phyloP scores from a whole-genome alignment of 352 stramenopile species.

The Aphanomyces invadans region DNA sequence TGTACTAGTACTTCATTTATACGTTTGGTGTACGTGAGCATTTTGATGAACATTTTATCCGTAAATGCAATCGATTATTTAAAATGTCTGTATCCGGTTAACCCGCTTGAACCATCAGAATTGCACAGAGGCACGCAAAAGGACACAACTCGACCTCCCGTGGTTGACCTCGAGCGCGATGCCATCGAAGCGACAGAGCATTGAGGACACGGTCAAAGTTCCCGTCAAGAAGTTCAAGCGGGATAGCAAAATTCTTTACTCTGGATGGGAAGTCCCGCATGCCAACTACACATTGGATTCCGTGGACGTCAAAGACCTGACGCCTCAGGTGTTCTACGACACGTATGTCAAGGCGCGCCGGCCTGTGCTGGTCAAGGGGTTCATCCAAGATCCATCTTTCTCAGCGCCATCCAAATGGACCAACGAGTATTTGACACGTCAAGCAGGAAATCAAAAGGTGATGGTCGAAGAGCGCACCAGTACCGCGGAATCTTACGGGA shows the following conservation, averaged over 20 bases:
- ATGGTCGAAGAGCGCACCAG: conserved; percentile 71
- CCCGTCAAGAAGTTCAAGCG: conserved; percentile 19
- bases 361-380: conserved; percentile 67
- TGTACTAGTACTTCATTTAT: too few relatives aligned
- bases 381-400: conserved; percentile 50
- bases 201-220: conserved; percentile 21
- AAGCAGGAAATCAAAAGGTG: conserved; percentile 54
- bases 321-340: conserved; percentile 66
- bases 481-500: conserved; percentile 68
- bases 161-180: not conserved
- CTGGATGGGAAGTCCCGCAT: conserved; percentile 41
- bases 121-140: not conserved
- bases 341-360: conserved; percentile 68
- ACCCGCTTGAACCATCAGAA: too few relatives aligned
- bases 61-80: too few relatives aligned
- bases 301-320: conserved; percentile 43
- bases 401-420: conserved; percentile 58
- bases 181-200: conserved; percentile 39
- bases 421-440: conserved; percentile 55
- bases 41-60: too few relatives aligned
- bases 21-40: too few relatives aligned
- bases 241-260: conserved; percentile 32
- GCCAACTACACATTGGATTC: conserved; percentile 43
- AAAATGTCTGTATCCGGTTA: too few relatives aligned
- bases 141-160: conserved; percentile 12